Evolutionary conservation across 352 stramenopile species (phyloP).

Genomic region (Phytopythium sindhum): DNA sequence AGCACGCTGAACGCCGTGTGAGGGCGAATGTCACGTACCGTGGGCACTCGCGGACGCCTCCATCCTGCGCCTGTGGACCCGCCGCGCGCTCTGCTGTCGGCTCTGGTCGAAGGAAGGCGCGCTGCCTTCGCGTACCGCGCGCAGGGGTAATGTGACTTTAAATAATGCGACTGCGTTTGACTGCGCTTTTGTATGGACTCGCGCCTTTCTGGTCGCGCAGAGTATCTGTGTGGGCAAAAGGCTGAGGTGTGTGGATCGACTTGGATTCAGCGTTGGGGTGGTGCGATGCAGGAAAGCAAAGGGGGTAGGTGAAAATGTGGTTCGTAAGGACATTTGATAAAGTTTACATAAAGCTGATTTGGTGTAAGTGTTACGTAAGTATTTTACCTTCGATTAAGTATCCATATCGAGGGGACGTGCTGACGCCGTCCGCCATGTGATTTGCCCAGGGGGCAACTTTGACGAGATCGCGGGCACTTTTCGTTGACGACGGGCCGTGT

Average conservation of each 20-base stretch:
- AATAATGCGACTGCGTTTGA: neutral
- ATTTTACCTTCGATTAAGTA: neutral
- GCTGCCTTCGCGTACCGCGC: neutral
- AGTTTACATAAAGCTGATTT: neutral
- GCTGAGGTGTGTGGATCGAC: neutral
- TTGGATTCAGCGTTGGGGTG: constrained; percentile 1
- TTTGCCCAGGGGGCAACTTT: neutral
- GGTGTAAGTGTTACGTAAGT: too few species aligned
- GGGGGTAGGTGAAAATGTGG: neutral
- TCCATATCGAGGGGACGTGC: neutral
- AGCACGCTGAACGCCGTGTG: neutral
- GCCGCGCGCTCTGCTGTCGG: neutral
- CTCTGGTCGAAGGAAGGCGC: neutral
- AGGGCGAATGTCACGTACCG: neutral
- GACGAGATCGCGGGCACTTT: neutral
- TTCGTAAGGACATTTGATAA: neutral
- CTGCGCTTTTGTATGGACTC: neutral
- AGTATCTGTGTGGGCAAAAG: neutral
- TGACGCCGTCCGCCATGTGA: neutral
- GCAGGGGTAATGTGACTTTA: neutral
- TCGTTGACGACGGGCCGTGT: neutral
- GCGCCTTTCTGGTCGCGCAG: neutral
- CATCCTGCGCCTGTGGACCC: neutral
- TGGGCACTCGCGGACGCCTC: neutral
- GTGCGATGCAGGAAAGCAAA: neutral